A percentile compares a stretch with the other conserved stretches of the same genome.
phyloP scores from a whole-genome alignment of 768 basidiomycete species.

The Podaxis mareebaensis region DNA sequence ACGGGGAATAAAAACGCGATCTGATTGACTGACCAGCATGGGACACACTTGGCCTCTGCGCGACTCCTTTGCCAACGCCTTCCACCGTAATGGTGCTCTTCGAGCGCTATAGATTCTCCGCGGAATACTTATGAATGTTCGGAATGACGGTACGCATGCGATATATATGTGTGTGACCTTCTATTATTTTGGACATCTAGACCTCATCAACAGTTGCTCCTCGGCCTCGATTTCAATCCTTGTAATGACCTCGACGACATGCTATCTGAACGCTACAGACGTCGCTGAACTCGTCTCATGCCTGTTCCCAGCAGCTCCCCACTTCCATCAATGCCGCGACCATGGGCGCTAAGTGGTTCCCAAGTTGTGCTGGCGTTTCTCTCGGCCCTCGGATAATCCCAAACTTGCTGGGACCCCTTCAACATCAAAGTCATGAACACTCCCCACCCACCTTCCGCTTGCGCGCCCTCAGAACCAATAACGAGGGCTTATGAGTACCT shows the following conservation, averaged over 20 bases:
- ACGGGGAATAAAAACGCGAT: too few relatives aligned
- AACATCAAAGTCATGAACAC: constrained; percentile 6
- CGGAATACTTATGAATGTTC: too few relatives aligned
- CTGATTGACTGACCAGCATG: too few relatives aligned
- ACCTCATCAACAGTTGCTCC: too few relatives aligned
- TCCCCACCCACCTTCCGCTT: neutral
- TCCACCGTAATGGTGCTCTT: too few relatives aligned
- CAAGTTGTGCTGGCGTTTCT: constrained; percentile 8
- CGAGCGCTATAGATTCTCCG: too few relatives aligned
- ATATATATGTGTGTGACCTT: too few relatives aligned
- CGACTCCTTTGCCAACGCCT: too few relatives aligned
- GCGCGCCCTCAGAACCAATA: neutral
- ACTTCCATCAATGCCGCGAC: neutral
- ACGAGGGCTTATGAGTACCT: constrained; percentile 11
- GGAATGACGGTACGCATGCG: too few relatives aligned
- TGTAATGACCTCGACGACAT: neutral
- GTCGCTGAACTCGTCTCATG: neutral
- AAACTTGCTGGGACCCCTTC: neutral
- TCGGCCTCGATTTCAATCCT: too few relatives aligned
- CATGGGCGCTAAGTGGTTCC: constrained; percentile 10
- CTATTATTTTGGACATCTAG: too few relatives aligned
- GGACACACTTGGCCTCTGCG: too few relatives aligned
- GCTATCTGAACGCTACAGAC: neutral
- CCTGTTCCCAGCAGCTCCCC: neutral
- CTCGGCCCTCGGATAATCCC: neutral